Conservation (phyloP, 2,329 filamentous ascomycete genomes). For the Colletotrichum sp. region DNA sequence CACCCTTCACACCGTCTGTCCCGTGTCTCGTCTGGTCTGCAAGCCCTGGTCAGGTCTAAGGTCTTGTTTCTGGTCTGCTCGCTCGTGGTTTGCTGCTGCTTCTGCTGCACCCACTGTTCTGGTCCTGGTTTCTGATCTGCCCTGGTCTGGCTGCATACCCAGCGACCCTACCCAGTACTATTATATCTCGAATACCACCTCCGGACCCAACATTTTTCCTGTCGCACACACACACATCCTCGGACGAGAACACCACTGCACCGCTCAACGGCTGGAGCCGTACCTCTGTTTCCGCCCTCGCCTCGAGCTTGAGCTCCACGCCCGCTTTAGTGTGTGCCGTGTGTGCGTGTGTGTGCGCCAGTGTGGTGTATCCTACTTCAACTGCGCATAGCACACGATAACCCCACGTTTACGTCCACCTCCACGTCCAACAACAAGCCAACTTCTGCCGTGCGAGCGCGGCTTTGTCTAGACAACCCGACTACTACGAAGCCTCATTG, state of each 20-base stretch:
- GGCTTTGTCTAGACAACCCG: not conserved
- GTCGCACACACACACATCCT: conserved; percentile 5
- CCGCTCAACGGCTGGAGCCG: conserved; percentile 18
- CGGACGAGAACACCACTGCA: conserved; percentile 7
- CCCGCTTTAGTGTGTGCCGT: not conserved
- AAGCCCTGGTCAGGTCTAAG: not conserved
- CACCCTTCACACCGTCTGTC: not conserved
- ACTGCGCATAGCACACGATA: conserved; percentile 2
- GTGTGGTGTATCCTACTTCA: conserved; percentile 10
- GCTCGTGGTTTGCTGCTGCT: not conserved
- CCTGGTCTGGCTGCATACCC: conserved; percentile 19
- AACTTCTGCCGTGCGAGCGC: conserved; percentile 9
- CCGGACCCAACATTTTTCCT: not conserved
- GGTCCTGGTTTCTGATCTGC: conserved; percentile 11
- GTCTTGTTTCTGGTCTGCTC: not conserved
- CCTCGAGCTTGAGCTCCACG: conserved; percentile 14
- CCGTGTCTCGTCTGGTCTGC: not conserved
- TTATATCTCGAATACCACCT: conserved; percentile 19
- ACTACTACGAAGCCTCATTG: not conserved
- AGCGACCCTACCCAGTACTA: conserved; percentile 9
- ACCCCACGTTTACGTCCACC: not conserved
- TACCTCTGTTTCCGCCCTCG: not conserved
- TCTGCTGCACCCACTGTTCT: conserved; percentile 13
- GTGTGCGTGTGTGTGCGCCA: not conserved
- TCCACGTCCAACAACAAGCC: not conserved